A percentile compares a stretch with the other conserved stretches of the same genome.
Evolutionary conservation across 441 rosid species (phyloP).

Genomic region (Biscutella laevigata): DNA sequence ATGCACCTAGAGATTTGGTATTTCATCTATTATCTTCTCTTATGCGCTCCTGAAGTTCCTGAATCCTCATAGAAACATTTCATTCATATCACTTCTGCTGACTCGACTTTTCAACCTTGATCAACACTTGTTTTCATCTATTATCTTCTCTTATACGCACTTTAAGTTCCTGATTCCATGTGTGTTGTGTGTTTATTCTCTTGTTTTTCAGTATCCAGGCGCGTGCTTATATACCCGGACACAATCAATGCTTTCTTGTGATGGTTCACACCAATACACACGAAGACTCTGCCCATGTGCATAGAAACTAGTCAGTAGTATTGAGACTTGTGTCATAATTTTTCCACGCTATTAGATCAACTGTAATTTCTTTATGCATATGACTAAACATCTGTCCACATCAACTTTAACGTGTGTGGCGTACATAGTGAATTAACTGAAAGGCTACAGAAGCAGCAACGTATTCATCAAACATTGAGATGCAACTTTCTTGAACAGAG

Average conservation of each 20-base stretch:
- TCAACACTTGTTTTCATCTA: no score
- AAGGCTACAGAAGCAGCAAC: constrained; percentile 22
- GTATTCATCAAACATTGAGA: constrained; percentile 14
- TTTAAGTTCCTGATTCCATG: no score
- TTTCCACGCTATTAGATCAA: constrained; percentile 5
- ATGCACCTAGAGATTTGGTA: constrained; percentile 86
- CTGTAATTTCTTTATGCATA: neutral
- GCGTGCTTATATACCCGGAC: constrained; percentile 78
- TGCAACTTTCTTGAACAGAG: constrained; percentile 15
- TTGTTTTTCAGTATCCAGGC: constrained; percentile 61
- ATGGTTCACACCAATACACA: constrained; percentile 73
- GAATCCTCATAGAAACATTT: neutral
- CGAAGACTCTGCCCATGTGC: constrained; percentile 90
- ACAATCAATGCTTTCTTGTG: constrained; percentile 75
- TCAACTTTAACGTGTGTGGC: constrained; percentile 19
- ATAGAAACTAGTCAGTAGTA: constrained; percentile 39
- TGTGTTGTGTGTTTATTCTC: neutral
- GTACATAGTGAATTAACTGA: constrained; percentile 16
- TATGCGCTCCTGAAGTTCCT: neutral
- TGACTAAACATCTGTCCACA: constrained; percentile 7
- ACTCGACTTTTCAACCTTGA: constrained; percentile 8
- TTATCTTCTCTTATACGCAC: no score
- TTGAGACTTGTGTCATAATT: neutral
- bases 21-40: constrained; percentile 6
- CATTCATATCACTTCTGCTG: neutral